Evolutionary conservation across 2,329 filamentous ascomycete genomes (phyloP).

Genomic region (Epichloe coenophiala): DNA sequence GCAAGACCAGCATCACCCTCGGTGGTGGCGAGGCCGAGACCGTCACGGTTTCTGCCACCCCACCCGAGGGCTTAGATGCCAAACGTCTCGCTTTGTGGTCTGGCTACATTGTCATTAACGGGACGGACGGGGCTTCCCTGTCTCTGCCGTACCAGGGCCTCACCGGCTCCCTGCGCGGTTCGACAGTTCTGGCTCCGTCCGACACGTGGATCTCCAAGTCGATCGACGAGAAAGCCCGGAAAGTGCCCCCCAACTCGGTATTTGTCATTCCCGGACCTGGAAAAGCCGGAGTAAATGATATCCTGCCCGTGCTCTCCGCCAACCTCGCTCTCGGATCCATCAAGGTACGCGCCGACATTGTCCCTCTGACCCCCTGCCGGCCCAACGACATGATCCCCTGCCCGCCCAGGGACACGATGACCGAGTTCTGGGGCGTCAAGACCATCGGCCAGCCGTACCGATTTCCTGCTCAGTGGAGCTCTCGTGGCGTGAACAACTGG

Average conservation of each 20-base stretch:
- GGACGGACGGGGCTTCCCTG: conserved; percentile 23
- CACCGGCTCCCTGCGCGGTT: conserved; percentile 20
- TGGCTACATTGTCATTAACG: conserved; percentile 14
- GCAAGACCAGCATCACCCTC: conserved; percentile 4
- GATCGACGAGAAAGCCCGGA: conserved; percentile 15
- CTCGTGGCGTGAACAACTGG: conserved; percentile 13
- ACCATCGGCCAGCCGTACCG: conserved; percentile 28
- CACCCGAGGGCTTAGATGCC: conserved; percentile 4
- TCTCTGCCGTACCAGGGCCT: conserved; percentile 29
- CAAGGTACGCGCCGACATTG: conserved; percentile 29
- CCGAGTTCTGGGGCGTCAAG: conserved; percentile 23
- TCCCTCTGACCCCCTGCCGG: conserved; percentile 21
- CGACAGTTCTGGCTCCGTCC: conserved; percentile 11
- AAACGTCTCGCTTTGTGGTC: conserved; percentile 7
- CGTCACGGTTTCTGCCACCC: conserved; percentile 3
- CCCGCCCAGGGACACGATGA: conserved; percentile 12
- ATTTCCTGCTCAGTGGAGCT: conserved; percentile 24
- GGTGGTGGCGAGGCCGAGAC: conserved; percentile 2
- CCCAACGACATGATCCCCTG: conserved; percentile 12
- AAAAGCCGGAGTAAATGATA: conserved; percentile 15
- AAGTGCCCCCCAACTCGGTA: conserved; percentile 20
- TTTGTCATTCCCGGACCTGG: conserved; percentile 30
- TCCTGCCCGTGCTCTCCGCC: conserved; percentile 26
- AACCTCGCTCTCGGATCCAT: conserved; percentile 32
- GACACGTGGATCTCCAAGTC: conserved; percentile 20